A percentile compares a stretch with the other conserved stretches of the same genome.
Evolutionary conservation across 805 yeast genomes (phyloP).

Genomic region (Wickerhamiella lipophila): DNA sequence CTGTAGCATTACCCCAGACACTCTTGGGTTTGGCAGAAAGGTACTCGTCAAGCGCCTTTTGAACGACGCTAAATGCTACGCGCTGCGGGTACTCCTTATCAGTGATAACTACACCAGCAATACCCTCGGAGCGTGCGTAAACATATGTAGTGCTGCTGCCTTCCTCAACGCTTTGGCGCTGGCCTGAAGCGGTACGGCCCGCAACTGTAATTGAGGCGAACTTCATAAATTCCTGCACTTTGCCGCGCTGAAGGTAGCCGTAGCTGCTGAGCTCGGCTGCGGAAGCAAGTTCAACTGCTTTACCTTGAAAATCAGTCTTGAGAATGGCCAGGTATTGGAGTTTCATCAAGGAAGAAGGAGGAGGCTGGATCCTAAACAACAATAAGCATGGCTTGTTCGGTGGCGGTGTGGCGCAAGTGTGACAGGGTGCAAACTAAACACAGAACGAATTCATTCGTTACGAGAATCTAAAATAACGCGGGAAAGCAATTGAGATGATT

Average conservation of each 20-base stretch:
- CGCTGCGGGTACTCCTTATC: constrained; percentile 95
- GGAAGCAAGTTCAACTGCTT: constrained; percentile 62
- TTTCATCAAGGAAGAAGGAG: constrained; percentile 44
- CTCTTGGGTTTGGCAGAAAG: constrained; percentile 54
- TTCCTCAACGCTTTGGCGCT: constrained; percentile 90
- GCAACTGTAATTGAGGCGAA: constrained; percentile 87
- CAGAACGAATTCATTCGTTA: too few species aligned
- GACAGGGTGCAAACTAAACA: too few species aligned
- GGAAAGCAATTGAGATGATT: too few species aligned
- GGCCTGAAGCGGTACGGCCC: constrained; percentile 75
- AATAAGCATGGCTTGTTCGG: too few species aligned
- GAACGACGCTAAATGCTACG: constrained; percentile 87
- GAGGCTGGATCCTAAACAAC: not conserved
- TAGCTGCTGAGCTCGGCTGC: constrained; percentile 77
- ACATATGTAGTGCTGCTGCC: constrained; percentile 85
- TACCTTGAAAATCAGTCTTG: constrained; percentile 44
- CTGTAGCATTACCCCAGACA: constrained; percentile 44
- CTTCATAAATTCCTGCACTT: constrained; percentile 86
- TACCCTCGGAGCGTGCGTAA: constrained; percentile 77
- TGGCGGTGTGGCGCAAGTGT: not conserved
- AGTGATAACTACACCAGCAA: constrained; percentile 81
- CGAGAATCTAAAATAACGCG: too few species aligned
- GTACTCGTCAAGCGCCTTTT: constrained; percentile 85
- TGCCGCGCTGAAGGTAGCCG: constrained; percentile 72
- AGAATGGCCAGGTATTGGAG: constrained; percentile 81